Base-by-base conservation (phyloP, 805 yeast species). In the Yarrowia sp. region DNA sequence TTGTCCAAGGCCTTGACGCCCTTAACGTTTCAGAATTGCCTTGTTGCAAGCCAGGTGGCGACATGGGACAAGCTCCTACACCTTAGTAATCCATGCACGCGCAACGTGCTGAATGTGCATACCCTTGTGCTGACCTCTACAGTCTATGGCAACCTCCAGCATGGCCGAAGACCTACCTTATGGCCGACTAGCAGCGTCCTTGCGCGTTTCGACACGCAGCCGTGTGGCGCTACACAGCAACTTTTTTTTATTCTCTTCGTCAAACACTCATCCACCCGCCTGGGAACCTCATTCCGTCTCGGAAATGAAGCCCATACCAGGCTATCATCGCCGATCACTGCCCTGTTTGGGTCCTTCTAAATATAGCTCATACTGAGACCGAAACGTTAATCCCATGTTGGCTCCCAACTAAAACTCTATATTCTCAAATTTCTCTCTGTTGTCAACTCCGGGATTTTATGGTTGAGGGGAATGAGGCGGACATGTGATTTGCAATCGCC, bases 101-200 rank as follows among this genome's bases (percentile, higher is more conserved):
- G 61, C 61, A 55, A 55, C 61, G 61, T 55, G 61, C 47, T 55
- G 61, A 55, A 55, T 38, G 61, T 55, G 61, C 61, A 55, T 55
- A 51, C 58, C 58, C 58, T 38, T 51, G 43, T 51, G 43, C 58
- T 22, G 43, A 51, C 8, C 14, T 13, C 22, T 51, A 36, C 58
- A 48, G 39, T 33, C 17, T 33, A 8, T 15, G 38, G n/a, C 18
- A 8, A n/a, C 17, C 17, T 9, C 3, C 28, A 22, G 4, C 28
- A 22, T 22, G 28, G 28, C 28, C 28, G 5, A 22, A 22, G 28
- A 22, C 28, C 28, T 22, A 22, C 28, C 4, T 22, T 22, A 22
- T 22, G 28, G 28, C 28, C 28, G 28, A 22, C 28, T 22, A 22
- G 28, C 28, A 22, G 28, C 3, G 28, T 22, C 3, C 4, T 22